phyloP scores from a whole-genome alignment of 2,329 filamentous ascomycete species.

The Camillea tinctor region DNA sequence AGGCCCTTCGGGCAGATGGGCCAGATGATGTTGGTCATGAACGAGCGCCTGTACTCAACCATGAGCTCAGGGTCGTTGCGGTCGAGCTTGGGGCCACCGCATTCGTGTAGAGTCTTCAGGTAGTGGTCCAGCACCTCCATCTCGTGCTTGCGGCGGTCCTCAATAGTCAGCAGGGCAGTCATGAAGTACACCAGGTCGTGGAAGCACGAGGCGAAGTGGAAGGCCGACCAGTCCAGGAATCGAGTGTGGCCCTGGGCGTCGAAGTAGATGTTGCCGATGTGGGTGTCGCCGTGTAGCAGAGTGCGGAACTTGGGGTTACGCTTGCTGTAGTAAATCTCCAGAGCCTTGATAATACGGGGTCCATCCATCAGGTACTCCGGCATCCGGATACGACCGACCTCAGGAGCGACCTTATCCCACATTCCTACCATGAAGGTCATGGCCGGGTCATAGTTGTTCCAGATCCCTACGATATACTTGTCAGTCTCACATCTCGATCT shows the following conservation, averaged over 20 bases:
- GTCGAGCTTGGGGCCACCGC: slow-evolving; percentile 35
- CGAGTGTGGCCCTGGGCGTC: slow-evolving; percentile 33
- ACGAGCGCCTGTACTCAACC: slow-evolving; percentile 33
- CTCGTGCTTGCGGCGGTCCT: slow-evolving; percentile 41
- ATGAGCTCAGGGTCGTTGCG: slow-evolving; percentile 32
- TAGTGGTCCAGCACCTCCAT: slow-evolving; percentile 38
- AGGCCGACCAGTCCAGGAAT: slow-evolving; percentile 43
- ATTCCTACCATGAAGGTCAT: slow-evolving; percentile 33
- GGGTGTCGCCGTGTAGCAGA: slow-evolving; percentile 44
- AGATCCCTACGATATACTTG: slow-evolving; percentile 23
- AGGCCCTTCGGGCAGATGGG: slow-evolving; percentile 28
- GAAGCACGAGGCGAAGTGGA: slow-evolving; percentile 41
- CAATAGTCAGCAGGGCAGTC: slow-evolving; percentile 37
- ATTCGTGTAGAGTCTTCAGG: slow-evolving; percentile 30
- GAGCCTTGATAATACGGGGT: slow-evolving; percentile 33
- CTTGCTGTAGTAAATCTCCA: slow-evolving; percentile 37
- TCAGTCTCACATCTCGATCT: slow-evolving; percentile 10
- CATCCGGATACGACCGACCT: slow-evolving; percentile 31
- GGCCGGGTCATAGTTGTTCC: slow-evolving; percentile 38
- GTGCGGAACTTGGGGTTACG: slow-evolving; percentile 39
- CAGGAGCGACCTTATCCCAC: slow-evolving; percentile 33
- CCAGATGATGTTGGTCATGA: slow-evolving; percentile 35
- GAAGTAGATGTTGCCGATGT: slow-evolving; percentile 45
- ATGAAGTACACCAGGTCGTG: slow-evolving; percentile 44
- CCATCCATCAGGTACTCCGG: slow-evolving; percentile 39